Evolutionary conservation across 202 grass and related monocot species (phyloP).

Genomic region (Zoysia matrella): DNA sequence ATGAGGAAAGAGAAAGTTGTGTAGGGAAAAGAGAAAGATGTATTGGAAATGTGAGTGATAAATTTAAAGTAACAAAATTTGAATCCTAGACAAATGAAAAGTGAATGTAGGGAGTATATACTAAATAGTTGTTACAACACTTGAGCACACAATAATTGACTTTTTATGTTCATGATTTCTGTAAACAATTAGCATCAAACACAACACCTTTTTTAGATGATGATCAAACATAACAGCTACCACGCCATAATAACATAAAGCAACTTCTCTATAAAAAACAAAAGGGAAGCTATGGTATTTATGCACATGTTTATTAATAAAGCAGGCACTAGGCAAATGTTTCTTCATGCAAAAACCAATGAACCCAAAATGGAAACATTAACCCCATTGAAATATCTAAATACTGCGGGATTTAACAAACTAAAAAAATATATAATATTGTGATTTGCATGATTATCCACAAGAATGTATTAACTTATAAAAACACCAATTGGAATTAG

Average conservation of each 20-base stretch:
- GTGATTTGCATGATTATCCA: neutral
- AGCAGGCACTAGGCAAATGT: neutral
- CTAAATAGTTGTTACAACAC: constrained; percentile 31
- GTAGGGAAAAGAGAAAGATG: too few relatives aligned
- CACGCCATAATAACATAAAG: neutral
- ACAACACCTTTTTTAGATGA: neutral
- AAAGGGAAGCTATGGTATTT: neutral
- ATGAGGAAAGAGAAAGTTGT: too few relatives aligned
- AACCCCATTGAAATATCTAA: constrained; percentile 12
- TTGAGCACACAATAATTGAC: constrained; percentile 44
- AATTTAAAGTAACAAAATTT: too few relatives aligned
- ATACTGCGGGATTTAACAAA: constrained; percentile 1
- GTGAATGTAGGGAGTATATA: neutral
- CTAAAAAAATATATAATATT: neutral
- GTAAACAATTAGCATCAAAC: neutral
- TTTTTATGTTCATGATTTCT: constrained; percentile 14
- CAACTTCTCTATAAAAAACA: neutral
- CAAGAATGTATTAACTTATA: neutral
- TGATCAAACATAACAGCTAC: neutral
- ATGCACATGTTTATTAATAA: neutral
- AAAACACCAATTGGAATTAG: constrained; percentile 1
- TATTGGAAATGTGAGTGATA: neutral
- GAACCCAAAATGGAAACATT: constrained; percentile 13
- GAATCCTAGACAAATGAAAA: too few relatives aligned
- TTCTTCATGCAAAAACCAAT: neutral